Conservation (phyloP, 2,329 filamentous ascomycete species). For the Calonectria montana region DNA sequence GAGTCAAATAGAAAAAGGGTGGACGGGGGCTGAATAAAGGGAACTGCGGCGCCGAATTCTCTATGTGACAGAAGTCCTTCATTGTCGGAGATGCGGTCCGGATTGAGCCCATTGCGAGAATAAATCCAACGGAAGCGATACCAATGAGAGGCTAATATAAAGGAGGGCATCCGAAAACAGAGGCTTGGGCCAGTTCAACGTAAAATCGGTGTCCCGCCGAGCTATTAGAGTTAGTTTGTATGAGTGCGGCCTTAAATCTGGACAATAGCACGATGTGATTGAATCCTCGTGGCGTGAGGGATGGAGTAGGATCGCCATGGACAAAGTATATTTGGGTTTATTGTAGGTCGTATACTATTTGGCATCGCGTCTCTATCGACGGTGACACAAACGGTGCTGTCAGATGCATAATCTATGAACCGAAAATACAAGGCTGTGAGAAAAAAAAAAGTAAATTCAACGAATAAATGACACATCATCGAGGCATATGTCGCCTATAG, state of each 20-base stretch:
- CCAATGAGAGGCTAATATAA: neutral
- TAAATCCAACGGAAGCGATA: neutral
- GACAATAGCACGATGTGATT: neutral
- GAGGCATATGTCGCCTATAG: neutral
- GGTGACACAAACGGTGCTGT: neutral
- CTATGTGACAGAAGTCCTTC: neutral
- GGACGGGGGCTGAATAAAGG: neutral
- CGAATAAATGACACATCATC: neutral
- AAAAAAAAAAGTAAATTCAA: neutral
- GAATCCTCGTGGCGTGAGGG: neutral
- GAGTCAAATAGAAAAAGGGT: neutral
- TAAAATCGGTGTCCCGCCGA: slow-evolving; percentile 3
- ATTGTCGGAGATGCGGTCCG: neutral
- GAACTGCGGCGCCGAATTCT: neutral
- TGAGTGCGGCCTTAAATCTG: slow-evolving; percentile 5
- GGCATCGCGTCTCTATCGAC: neutral
- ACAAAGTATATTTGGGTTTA: slow-evolving; percentile 4
- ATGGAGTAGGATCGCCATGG: neutral
- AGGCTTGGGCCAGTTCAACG: neutral
- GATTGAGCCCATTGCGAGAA: neutral
- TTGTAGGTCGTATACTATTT: neutral
- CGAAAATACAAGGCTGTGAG: neutral
- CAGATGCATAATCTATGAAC: neutral
- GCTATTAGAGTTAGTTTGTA: neutral
- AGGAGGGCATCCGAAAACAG: slow-evolving; percentile 10